Base-by-base conservation (phyloP, 2,329 filamentous ascomycete species). In the Epichloe amarillans region DNA sequence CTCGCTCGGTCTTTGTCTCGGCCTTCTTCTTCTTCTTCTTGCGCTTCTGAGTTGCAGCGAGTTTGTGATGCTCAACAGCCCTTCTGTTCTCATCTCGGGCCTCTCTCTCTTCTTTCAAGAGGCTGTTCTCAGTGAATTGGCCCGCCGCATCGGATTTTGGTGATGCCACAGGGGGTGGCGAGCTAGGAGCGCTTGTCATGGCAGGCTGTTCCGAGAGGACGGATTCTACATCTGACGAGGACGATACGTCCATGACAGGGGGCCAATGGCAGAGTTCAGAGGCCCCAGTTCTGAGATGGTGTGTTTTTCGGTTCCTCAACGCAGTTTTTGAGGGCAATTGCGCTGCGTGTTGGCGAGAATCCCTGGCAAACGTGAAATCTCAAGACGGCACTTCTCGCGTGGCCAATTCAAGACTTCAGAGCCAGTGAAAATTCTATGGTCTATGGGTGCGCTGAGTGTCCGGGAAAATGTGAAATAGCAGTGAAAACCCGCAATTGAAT, bases 1-100 rank as follows among this genome's bases (percentile, higher is more conserved):
- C 76, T 1, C 76, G 68, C 54, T 83, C 78, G 1, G 69, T 64
- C 50, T 76, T 74, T 1, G 72, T 75, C 45, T 78, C 65, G 0
- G 72, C 70, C 57, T 73, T 77, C 58, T 72, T 75, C 60, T 71
- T 73, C 59, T 71, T 73, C 59, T 71, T 75, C 44, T 58, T 62
- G 5, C 71, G 66, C 54, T 72, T 76, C 2, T 55, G 56, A 0
- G 58, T 47, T 11, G 62, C 47, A 2, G 69, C 69, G 30, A 75
- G 71, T 0, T 57, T 60, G 0, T 60, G 51, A 42, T 72, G 71
- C 12, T 74, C 69, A 43, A 82, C 81, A 0, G 71, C 72, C 23
- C 72, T 74, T 40, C 72, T 68, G 10, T 72, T 72, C 1, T 61
- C 64, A 0, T 51, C 38, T 0, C 62, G 55, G 0, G 70, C 70